A percentile compares a stretch with the other conserved stretches of the same genome.
Conservation (phyloP, 441 rosid species). For the Omphalea diandra region DNA sequence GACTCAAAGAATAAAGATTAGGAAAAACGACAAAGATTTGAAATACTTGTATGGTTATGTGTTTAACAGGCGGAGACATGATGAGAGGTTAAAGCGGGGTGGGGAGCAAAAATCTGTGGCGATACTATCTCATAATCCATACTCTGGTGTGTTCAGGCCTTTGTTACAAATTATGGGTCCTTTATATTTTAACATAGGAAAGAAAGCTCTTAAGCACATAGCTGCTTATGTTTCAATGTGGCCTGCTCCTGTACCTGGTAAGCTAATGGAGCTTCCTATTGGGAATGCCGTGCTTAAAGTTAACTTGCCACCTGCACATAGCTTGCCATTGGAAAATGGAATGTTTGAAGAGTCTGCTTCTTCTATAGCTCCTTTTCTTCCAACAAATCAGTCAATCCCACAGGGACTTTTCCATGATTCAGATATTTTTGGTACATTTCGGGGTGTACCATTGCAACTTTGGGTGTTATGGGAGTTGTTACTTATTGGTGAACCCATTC, state of each 20-base stretch:
- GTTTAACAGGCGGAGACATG: constrained; percentile 93
- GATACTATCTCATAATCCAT: constrained; percentile 79
- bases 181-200: constrained; percentile 83
- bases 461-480: constrained; percentile 95
- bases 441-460: constrained; percentile 81
- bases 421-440: constrained; percentile 79
- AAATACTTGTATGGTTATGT: constrained; percentile 86
- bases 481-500: constrained; percentile 94
- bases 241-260: constrained; percentile 90
- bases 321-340: constrained; percentile 76
- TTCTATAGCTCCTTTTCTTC: constrained; percentile 93
- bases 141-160: constrained; percentile 82
- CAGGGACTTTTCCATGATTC: constrained; percentile 97
- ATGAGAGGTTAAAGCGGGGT: constrained; percentile 91
- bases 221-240: constrained; percentile 86
- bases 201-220: constrained; percentile 78
- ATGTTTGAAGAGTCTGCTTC: constrained; percentile 73
- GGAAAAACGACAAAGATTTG: constrained; percentile 22
- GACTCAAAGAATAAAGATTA: constrained; percentile 19
- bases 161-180: constrained; percentile 97
- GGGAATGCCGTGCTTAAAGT: constrained; percentile 86
- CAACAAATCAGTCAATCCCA: constrained; percentile 85
- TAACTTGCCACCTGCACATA: constrained; percentile 85
- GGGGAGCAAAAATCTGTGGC: constrained; percentile 97
- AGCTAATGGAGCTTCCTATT: constrained; percentile 88